These are phyloP conservation scores for Liquidambar formosana DNA, from an alignment of 164 flowering plant genomes.

Conservation along the genomic window DNA sequence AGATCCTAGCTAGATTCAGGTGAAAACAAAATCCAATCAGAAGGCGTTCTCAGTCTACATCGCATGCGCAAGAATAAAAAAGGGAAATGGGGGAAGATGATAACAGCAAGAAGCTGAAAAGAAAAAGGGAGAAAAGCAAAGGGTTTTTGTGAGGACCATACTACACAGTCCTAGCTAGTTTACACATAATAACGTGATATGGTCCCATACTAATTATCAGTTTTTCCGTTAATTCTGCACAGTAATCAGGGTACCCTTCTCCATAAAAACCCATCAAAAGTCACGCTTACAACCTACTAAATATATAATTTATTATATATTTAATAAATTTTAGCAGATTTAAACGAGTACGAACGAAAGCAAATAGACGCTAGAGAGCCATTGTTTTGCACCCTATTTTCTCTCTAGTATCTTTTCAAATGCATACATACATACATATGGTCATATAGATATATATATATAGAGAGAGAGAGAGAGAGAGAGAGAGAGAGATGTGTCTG, in stretches of 20 bases:
- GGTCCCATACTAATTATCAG: conserved; percentile 19
- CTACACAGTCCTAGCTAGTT: not conserved
- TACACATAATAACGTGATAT: conserved; percentile 22
- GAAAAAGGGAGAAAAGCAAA: not conserved
- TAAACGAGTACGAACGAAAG: not conserved
- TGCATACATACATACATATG: too few relatives aligned
- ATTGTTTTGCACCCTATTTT: too few relatives aligned
- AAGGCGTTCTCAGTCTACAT: conserved; percentile 1
- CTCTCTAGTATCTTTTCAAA: too few relatives aligned
- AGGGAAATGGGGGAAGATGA: not conserved
- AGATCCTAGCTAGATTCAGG: conserved; percentile 16
- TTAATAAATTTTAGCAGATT: not conserved
- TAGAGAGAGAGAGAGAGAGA: not conserved
- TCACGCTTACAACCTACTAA: conserved; percentile 17
- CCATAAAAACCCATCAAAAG: conserved; percentile 19
- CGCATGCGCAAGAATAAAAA: conserved; percentile 20
- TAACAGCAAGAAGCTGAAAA: conserved; percentile 1
- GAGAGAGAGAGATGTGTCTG: not conserved
- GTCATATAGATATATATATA: too few relatives aligned
- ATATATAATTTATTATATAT: conserved; percentile 6
- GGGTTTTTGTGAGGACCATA: conserved; percentile 17
- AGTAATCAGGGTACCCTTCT: conserved; percentile 19
- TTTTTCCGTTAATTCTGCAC: conserved; percentile 29
- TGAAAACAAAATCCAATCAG: conserved; percentile 9
- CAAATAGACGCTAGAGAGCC: too few relatives aligned